Evolutionary conservation across 106 monocot genomes (phyloP).

Genomic region (Triglochin maritima): DNA sequence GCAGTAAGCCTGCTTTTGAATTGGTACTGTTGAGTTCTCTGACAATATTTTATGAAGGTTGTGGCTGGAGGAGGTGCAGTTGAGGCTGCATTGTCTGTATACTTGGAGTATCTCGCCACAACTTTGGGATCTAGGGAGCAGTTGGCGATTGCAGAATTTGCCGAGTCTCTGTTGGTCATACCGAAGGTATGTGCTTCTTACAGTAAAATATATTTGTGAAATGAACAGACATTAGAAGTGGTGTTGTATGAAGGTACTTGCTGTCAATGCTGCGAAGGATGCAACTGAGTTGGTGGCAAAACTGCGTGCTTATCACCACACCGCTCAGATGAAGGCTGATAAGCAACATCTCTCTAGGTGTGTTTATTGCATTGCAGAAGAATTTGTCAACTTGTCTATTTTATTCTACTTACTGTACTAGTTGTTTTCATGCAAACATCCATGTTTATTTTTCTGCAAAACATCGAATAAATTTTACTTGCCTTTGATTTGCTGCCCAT

Average conservation of each 20-base stretch:
- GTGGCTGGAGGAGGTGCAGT: slow-evolving; percentile 31
- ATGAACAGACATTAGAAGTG: background rate
- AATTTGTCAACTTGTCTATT: too few species aligned
- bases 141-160: slow-evolving; percentile 25
- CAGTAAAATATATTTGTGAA: slow-evolving; percentile 10
- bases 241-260: slow-evolving; percentile 47
- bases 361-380: too few species aligned
- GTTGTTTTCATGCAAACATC: too few species aligned
- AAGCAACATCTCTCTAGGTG: slow-evolving; percentile 94
- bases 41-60: slow-evolving; percentile 44
- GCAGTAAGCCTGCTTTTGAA: too few species aligned
- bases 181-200: slow-evolving; percentile 38
- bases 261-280: slow-evolving; percentile 99
- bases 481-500: too few species aligned
- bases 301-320: slow-evolving; percentile 88
- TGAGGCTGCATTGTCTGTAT: slow-evolving; percentile 24
- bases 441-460: too few species aligned
- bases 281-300: slow-evolving; percentile 93
- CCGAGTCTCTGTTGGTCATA: slow-evolving; percentile 21
- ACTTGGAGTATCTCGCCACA: slow-evolving; percentile 22
- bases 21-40: slow-evolving; percentile 6
- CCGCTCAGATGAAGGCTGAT: slow-evolving; percentile 89
- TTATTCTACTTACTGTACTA: too few species aligned
- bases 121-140: slow-evolving; percentile 28
- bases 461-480: too few species aligned